phyloP scores from a whole-genome alignment of 345 rosid species.

The Barbarea vulgaris region DNA sequence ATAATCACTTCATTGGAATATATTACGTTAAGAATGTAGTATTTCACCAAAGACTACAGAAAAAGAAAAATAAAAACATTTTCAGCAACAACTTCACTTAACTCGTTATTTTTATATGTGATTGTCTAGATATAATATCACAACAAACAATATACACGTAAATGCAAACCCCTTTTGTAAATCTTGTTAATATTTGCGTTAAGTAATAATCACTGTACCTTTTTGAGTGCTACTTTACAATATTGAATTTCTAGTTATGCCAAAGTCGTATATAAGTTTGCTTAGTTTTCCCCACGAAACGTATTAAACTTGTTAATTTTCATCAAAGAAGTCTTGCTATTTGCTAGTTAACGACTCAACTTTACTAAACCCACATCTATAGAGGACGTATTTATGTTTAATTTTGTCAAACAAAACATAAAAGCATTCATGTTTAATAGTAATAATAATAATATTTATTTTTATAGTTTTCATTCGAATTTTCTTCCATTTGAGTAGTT shows the following conservation, averaged over 20 bases:
- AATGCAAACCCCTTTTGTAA: neutral
- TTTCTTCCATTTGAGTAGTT: constrained; percentile 8
- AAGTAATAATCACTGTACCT: neutral
- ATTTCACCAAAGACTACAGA: constrained; percentile 17
- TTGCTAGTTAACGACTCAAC: constrained; percentile 14
- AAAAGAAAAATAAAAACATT: too few relatives aligned
- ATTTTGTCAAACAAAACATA: too few relatives aligned
- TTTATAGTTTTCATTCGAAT: neutral
- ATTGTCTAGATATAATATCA: neutral
- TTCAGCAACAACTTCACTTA: constrained; percentile 36
- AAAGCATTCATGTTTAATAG: too few relatives aligned
- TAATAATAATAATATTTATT: neutral
- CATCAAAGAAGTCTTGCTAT: neutral
- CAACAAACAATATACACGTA: neutral
- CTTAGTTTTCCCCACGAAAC: neutral
- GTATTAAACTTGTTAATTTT: neutral
- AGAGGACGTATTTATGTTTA: neutral
- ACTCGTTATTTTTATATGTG: neutral
- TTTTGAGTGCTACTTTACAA: neutral
- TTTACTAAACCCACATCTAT: constrained; percentile 20
- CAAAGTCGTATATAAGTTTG: neutral
- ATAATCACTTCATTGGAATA: constrained; percentile 2
- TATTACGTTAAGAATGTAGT: constrained; percentile 3
- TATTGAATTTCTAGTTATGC: neutral
- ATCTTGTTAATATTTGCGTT: neutral